Evolutionary conservation across 768 basidiomycete species (phyloP).

Genomic region (Clavulina sp.): DNA sequence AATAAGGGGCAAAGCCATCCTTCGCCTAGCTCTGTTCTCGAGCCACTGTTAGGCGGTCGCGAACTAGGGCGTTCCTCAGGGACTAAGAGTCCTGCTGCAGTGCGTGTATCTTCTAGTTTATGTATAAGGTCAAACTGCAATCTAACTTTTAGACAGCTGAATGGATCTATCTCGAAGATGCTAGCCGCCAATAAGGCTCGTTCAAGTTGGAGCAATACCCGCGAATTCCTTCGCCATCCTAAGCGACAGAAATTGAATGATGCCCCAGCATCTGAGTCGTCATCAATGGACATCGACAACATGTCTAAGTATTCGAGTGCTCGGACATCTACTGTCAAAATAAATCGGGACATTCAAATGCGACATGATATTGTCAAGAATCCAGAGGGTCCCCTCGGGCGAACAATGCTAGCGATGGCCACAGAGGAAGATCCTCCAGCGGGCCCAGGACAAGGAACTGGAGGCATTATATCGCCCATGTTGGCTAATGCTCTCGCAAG

Average conservation of each 20-base stretch:
- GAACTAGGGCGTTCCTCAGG: no score
- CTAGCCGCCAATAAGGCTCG: conserved; percentile 52
- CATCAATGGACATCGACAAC: conserved; percentile 17
- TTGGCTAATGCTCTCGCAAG: conserved; percentile 6
- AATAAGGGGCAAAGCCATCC: no score
- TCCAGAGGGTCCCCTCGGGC: conserved; percentile 53
- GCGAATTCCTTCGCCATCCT: conserved; percentile 50
- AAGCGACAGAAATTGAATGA: conserved; percentile 26
- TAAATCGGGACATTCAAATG: conserved; percentile 63
- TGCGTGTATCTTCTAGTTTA: no score
- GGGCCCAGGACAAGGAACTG: conserved; percentile 31
- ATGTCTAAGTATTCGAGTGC: conserved; percentile 38
- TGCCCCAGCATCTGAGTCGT: conserved; percentile 16
- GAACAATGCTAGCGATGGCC: conserved; percentile 25
- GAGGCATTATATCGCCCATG: conserved; percentile 27
- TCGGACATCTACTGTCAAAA: conserved; percentile 48
- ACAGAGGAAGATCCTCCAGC: conserved; percentile 3
- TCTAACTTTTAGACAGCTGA: no score
- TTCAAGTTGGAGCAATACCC: conserved; percentile 59
- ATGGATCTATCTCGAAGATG: conserved; percentile 51
- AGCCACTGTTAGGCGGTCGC: no score
- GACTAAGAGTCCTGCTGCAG: no score
- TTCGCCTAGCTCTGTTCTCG: no score
- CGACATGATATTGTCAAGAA: conserved; percentile 81
- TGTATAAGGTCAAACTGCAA: no score